phyloP scores from a whole-genome alignment of 345 rosid genomes.

The Arabidopsis suecica region DNA sequence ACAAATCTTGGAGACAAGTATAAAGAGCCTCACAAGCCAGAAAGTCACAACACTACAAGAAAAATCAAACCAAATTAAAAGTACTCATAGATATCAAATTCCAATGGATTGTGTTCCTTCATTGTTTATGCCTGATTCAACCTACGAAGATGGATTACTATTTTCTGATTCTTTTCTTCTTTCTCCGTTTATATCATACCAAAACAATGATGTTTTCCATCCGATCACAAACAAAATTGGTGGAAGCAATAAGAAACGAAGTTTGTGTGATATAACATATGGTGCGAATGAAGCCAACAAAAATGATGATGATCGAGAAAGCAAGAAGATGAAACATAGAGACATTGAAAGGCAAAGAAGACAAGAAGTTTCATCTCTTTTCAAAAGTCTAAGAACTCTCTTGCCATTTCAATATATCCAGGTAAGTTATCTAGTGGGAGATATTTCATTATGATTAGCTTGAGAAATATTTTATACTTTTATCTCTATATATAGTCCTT shows the following conservation, averaged over 20 bases:
- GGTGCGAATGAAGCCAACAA: constrained; percentile 15
- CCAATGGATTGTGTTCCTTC: constrained; percentile 32
- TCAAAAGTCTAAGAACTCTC: constrained; percentile 41
- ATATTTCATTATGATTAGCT: neutral
- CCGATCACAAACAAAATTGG: neutral
- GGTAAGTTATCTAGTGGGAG: constrained; percentile 5
- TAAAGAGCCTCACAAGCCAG: constrained; percentile 22
- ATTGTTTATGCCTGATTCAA: constrained; percentile 24
- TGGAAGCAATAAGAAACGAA: constrained; percentile 37
- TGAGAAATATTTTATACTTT: neutral
- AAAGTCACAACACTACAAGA: constrained; percentile 11
- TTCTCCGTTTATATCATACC: constrained; percentile 17
- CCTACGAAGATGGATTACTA: constrained; percentile 28
- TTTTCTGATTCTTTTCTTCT: constrained; percentile 38
- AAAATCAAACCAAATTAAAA: neutral
- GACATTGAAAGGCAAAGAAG: constrained; percentile 46
- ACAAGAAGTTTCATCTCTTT: constrained; percentile 43
- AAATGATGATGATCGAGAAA: constrained; percentile 24
- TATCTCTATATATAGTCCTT: neutral
- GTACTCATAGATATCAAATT: neutral
- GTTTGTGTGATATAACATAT: constrained; percentile 14
- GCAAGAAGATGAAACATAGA: constrained; percentile 45
- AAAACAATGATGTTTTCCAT: constrained; percentile 22
- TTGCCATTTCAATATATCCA: constrained; percentile 46
- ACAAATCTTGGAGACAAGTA: constrained; percentile 27